Evolutionary conservation across 2,329 filamentous ascomycete genomes (phyloP).

Genomic region (Epichloe coenophiala): DNA sequence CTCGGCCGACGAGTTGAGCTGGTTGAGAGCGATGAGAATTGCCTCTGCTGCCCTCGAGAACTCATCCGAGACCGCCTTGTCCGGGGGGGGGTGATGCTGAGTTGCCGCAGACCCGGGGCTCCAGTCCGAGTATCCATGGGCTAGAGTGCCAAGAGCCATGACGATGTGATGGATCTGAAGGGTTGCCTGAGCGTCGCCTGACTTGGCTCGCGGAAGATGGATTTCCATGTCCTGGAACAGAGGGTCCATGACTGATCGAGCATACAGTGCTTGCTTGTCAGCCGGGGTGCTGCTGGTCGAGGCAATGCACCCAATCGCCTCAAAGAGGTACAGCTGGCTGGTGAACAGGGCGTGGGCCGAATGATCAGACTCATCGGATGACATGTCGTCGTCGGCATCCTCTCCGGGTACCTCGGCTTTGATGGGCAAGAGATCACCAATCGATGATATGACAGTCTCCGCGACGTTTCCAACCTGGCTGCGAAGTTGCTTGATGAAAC

Average conservation of each 20-base stretch:
- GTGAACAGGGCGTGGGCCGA: conserved; percentile 84
- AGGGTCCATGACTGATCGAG: conserved; percentile 76
- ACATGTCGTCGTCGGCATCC: conserved; percentile 79
- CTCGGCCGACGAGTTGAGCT: too few species aligned
- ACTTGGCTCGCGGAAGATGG: too few species aligned
- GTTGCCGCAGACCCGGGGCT: too few species aligned
- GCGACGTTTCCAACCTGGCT: conserved; percentile 77
- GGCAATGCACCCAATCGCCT: conserved; percentile 85
- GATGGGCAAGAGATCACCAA: conserved; percentile 78
- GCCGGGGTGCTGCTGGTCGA: conserved; percentile 64
- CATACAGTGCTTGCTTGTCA: conserved; percentile 79
- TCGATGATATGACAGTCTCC: conserved; percentile 79
- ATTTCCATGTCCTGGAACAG: conserved; percentile 84
- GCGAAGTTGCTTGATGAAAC: conserved; percentile 79
- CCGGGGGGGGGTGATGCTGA: too few species aligned
- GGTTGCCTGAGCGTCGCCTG: too few species aligned
- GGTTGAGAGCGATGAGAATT: too few species aligned
- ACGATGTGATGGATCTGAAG: too few species aligned
- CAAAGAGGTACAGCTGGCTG: conserved; percentile 85
- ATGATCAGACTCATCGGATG: conserved; percentile 81
- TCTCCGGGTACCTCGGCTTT: conserved; percentile 74
- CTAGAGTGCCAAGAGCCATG: too few species aligned
- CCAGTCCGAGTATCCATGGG: too few species aligned
- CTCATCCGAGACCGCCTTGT: too few species aligned
- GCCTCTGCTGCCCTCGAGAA: too few species aligned